phyloP scores from a whole-genome alignment of 305 asterid species.

The Fraxinus paxiana region DNA sequence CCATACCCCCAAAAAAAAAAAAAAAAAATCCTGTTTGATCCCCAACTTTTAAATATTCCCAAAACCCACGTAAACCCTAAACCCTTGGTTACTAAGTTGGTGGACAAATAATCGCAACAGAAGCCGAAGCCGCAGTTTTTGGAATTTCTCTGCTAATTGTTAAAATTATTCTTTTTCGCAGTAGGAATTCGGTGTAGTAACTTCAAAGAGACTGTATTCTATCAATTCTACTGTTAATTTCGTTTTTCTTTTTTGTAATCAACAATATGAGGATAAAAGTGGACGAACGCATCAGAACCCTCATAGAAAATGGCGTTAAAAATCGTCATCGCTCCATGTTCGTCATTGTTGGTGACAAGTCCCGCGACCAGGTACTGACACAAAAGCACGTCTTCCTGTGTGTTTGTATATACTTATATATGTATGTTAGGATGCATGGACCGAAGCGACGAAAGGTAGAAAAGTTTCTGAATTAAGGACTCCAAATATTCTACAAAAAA shows the following conservation, averaged over 20 bases:
- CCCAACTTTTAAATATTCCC: background rate
- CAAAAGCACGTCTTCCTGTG: background rate
- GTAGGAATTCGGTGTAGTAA: background rate
- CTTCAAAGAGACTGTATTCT: background rate
- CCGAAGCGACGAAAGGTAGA: background rate
- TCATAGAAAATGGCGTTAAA: constrained; percentile 76
- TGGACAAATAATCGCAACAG: background rate
- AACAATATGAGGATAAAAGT: constrained; percentile 42
- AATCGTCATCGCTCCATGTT: constrained; percentile 81
- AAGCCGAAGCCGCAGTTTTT: background rate
- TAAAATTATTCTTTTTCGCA: background rate
- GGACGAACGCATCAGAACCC: constrained; percentile 66
- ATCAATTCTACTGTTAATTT: background rate
- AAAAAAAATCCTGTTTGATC: too few species aligned
- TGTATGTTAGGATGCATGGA: background rate
- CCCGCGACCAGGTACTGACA: constrained; percentile 59
- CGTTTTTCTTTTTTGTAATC: background rate
- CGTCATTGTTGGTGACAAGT: constrained; percentile 85
- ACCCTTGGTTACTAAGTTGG: background rate
- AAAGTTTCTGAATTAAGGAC: background rate
- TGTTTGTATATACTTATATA: background rate
- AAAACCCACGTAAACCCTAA: background rate
- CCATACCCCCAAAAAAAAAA: too few species aligned
- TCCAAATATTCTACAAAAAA: background rate
- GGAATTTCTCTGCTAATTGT: background rate